Conservation (phyloP, 352 stramenopile species). For the Phytophthora tubulina region DNA sequence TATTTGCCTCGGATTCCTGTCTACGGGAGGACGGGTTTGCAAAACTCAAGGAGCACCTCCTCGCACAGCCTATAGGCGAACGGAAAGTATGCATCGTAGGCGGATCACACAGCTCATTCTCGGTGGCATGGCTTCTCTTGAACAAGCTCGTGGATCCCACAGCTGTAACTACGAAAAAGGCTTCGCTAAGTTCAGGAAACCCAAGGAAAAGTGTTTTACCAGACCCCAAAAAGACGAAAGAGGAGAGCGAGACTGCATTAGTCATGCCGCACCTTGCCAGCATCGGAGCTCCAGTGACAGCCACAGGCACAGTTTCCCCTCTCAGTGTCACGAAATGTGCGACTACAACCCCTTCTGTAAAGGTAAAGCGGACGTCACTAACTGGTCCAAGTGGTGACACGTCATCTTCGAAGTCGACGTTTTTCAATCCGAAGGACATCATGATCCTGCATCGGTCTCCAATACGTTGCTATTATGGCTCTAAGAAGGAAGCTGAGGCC, state of each 20-base stretch:
- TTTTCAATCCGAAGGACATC: slow-evolving; percentile 81
- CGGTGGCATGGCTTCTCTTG: slow-evolving; percentile 80
- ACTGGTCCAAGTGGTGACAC: slow-evolving; percentile 13
- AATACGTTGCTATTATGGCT: slow-evolving; percentile 83
- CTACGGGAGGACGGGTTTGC: slow-evolving; percentile 71
- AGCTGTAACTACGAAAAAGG: slow-evolving; percentile 7
- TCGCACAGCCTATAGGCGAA: slow-evolving; percentile 36
- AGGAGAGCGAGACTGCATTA: slow-evolving; percentile 22
- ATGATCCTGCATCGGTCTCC: slow-evolving; percentile 82
- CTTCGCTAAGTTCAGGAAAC: slow-evolving; percentile 7
- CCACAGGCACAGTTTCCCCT: slow-evolving; percentile 15
- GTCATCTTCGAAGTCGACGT: slow-evolving; percentile 14
- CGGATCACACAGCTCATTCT: slow-evolving; percentile 89
- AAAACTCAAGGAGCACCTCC: slow-evolving; percentile 51
- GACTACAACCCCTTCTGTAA: slow-evolving; percentile 8
- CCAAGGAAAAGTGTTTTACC: slow-evolving; percentile 11
- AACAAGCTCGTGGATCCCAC: slow-evolving; percentile 58
- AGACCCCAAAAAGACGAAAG: slow-evolving; percentile 14
- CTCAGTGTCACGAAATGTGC: slow-evolving; percentile 34
- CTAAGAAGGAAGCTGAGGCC: slow-evolving; percentile 80
- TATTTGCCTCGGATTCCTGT: slow-evolving; percentile 75
- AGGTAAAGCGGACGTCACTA: slow-evolving; percentile 32
- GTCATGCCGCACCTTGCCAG: slow-evolving; percentile 13
- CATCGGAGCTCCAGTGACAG: slow-evolving; percentile 27
- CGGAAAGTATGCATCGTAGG: slow-evolving; percentile 87